Percentiles rank a stretch among this genome's conserved stretches.
Conservation (phyloP, 129 eudicot genomes). For the Saposhnikovia divaricata region DNA sequence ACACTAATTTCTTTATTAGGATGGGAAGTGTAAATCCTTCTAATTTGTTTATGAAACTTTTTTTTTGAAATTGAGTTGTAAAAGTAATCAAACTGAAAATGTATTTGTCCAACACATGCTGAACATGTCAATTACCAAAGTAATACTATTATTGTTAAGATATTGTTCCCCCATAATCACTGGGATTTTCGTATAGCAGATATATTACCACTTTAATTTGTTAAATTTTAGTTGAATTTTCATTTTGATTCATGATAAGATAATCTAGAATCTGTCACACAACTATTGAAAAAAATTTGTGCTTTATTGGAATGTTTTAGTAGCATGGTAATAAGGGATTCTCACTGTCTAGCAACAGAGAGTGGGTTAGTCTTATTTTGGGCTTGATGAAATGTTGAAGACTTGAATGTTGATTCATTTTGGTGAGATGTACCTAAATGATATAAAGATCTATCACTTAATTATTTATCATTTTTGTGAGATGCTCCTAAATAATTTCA, state of each 20-base stretch:
- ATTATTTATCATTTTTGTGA: background rate
- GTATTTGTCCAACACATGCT: background rate
- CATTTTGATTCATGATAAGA: background rate
- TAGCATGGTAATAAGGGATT: too few relatives aligned
- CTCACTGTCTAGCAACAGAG: background rate
- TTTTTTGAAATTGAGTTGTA: background rate
- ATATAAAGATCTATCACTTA: background rate
- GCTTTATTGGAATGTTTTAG: background rate
- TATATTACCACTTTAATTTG: background rate
- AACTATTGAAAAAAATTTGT: background rate
- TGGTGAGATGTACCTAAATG: background rate
- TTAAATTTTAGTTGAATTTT: too few relatives aligned
- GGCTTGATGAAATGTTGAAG: background rate
- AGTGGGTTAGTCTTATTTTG: background rate
- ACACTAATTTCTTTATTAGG: background rate
- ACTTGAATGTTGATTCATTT: background rate
- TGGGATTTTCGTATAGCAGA: background rate
- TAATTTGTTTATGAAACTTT: background rate
- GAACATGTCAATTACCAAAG: background rate
- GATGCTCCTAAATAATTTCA: background rate
- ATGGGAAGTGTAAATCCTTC: background rate
- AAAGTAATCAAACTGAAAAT: background rate
- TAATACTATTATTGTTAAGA: background rate
- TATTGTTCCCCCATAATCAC: background rate
- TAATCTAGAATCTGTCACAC: background rate